Evolutionary conservation across 2,329 filamentous ascomycete species (phyloP).

Genomic region (Alternaria conjuncta): DNA sequence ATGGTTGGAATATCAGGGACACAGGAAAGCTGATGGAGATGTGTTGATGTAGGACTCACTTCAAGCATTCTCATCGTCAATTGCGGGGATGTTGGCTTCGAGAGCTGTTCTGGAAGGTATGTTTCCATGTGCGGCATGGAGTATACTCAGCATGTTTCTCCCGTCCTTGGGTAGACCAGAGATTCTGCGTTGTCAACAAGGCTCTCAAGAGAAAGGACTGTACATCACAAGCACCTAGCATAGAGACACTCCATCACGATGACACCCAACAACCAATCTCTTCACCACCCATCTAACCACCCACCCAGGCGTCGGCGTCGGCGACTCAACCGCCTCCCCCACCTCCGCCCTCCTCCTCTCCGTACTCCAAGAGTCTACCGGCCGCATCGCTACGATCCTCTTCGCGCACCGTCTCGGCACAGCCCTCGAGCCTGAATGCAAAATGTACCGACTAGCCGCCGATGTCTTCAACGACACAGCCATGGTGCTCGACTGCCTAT

Average conservation of each 20-base stretch:
- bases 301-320: conserved; percentile 74
- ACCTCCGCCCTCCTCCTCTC: conserved; percentile 83
- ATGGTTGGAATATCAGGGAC: not conserved
- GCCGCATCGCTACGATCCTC: conserved; percentile 81
- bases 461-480: conserved; percentile 88
- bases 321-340: conserved; percentile 77
- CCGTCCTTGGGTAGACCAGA: not conserved
- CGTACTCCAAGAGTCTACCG: conserved; percentile 81
- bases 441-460: conserved; percentile 84
- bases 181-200: not conserved
- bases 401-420: conserved; percentile 85
- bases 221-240: not conserved
- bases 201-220: not conserved
- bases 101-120: conserved; percentile 78
- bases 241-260: not conserved
- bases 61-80: conserved; percentile 84
- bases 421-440: conserved; percentile 87
- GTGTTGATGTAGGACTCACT: conserved; percentile 68
- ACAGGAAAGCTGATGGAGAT: conserved; percentile 27
- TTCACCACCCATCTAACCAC: not conserved
- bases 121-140: conserved; percentile 1
- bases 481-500: conserved; percentile 84
- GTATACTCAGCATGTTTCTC: not conserved
- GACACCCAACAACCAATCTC: not conserved
- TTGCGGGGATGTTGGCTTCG: conserved; percentile 79